Percentiles rank a stretch among this genome's conserved stretches.
Conservation (phyloP, 208 protist species). For the Leishmania tropica region DNA sequence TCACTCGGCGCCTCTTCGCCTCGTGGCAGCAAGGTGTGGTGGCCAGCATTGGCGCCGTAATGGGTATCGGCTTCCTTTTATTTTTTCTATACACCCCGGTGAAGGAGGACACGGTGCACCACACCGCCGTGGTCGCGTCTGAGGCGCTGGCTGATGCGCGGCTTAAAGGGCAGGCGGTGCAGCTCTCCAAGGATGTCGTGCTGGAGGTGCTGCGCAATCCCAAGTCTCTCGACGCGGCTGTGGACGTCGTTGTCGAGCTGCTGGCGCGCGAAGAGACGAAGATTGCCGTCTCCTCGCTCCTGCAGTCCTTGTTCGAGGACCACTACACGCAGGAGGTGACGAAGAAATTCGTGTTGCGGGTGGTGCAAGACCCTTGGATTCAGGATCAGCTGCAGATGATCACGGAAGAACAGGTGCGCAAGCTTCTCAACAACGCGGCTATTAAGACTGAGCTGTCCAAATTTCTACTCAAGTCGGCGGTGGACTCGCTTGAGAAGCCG, state of each 20-base stretch:
- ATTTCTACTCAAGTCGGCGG: slow-evolving; percentile 62
- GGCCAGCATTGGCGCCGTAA: slow-evolving; percentile 82
- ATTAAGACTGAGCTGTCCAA: slow-evolving; percentile 59
- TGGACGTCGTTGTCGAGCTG: slow-evolving; percentile 61
- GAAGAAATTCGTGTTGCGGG: slow-evolving; percentile 89
- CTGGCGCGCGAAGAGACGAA: slow-evolving; percentile 78
- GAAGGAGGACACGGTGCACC: slow-evolving; percentile 90
- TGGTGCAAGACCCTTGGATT: slow-evolving; percentile 85
- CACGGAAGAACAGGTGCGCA: slow-evolving; percentile 72
- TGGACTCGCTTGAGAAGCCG: slow-evolving; percentile 54
- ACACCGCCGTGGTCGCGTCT: slow-evolving; percentile 86
- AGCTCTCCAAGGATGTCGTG: slow-evolving; percentile 86
- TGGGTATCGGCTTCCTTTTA: slow-evolving; percentile 81
- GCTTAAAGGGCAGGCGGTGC: slow-evolving; percentile 64
- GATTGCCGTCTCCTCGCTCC: slow-evolving; percentile 79
- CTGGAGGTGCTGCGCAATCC: slow-evolving; percentile 70
- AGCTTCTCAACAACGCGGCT: slow-evolving; percentile 57
- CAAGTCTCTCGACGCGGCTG: slow-evolving; percentile 68
- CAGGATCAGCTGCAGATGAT: slow-evolving; percentile 82
- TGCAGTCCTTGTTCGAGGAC: slow-evolving; percentile 88
- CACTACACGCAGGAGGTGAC: slow-evolving; percentile 92
- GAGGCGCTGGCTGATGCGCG: slow-evolving; percentile 76
- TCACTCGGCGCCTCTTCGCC: slow-evolving; percentile 52
- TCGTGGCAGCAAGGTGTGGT: slow-evolving; percentile 91
- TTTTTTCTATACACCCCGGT: slow-evolving; percentile 84